Conservation (phyloP, 257 asterid species). For the Ehretia macrophylla region DNA sequence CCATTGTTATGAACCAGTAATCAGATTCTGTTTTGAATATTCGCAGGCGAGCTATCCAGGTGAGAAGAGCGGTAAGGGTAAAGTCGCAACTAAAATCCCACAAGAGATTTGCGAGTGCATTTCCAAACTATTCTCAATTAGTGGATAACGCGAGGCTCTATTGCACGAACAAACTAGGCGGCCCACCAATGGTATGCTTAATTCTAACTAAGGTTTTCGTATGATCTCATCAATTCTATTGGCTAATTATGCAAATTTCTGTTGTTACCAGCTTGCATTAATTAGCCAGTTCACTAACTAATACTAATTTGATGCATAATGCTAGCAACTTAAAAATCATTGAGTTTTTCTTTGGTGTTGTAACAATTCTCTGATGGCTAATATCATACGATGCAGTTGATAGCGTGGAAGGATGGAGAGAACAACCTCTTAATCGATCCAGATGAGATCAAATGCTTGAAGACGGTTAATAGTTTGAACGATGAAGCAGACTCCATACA, state of each 20-base stretch:
- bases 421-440: slow-evolving; percentile 61
- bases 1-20: too few relatives aligned
- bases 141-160: slow-evolving; percentile 86
- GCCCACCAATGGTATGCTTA: slow-evolving; percentile 55
- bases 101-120: slow-evolving; percentile 85
- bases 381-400: slow-evolving; percentile 40
- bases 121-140: slow-evolving; percentile 51
- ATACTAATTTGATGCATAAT: too few relatives aligned
- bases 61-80: slow-evolving; percentile 89
- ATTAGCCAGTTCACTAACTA: too few relatives aligned
- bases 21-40: not conserved
- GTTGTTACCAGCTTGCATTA: too few relatives aligned
- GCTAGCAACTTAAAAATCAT: too few relatives aligned
- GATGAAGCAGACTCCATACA: slow-evolving; percentile 72
- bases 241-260: too few relatives aligned
- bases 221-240: too few relatives aligned
- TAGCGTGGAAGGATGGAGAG: slow-evolving; percentile 87
- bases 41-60: slow-evolving; percentile 76
- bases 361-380: too few relatives aligned
- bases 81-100: slow-evolving; percentile 77
- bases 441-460: slow-evolving; percentile 54
- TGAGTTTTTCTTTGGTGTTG: too few relatives aligned
- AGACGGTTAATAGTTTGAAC: slow-evolving; percentile 47
- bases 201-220: not conserved
- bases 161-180: slow-evolving; percentile 54